Evolutionary conservation across 805 yeast species (phyloP).

Genomic region (Saccharomycopsis malanga): DNA sequence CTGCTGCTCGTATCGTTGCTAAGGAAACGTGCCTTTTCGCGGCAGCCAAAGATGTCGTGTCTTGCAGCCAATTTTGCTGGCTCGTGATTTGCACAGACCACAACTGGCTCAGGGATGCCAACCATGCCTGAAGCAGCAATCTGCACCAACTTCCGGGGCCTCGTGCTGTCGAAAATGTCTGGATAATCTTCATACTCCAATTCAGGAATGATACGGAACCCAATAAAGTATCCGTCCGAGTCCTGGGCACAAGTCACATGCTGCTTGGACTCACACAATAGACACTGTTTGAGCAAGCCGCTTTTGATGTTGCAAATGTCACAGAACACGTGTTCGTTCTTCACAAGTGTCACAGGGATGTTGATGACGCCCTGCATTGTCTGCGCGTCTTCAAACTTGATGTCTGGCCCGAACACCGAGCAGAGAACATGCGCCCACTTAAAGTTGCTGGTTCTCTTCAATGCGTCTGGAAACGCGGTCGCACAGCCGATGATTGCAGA

Average conservation of each 20-base stretch:
- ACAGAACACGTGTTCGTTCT: conserved; percentile 34
- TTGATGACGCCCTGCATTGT: conserved; percentile 38
- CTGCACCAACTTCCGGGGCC: conserved; percentile 8
- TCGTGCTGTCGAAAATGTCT: background rate
- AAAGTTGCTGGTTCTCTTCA: conserved; percentile 61
- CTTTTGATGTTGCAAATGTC: conserved; percentile 38
- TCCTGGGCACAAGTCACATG: conserved; percentile 60
- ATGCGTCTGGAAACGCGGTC: conserved; percentile 47
- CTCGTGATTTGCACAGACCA: conserved; percentile 15
- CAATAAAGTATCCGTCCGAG: conserved; percentile 38
- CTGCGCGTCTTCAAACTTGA: conserved; percentile 36
- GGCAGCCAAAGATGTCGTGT: background rate
- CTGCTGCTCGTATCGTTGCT: background rate
- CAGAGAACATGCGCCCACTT: conserved; percentile 78
- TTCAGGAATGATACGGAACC: conserved; percentile 36
- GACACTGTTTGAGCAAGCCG: conserved; percentile 47
- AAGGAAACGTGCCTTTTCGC: background rate
- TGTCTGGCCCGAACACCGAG: conserved; percentile 47
- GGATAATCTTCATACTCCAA: conserved; percentile 3
- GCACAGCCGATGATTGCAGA: conserved; percentile 36
- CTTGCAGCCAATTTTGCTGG: background rate
- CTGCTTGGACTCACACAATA: conserved; percentile 33
- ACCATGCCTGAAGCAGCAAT: conserved; percentile 3
- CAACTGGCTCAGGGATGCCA: conserved; percentile 17
- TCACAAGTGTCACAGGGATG: conserved; percentile 26